Evolutionary conservation across 2,329 filamentous ascomycete species (phyloP).

Genomic region (Metarhizium guizhouense): DNA sequence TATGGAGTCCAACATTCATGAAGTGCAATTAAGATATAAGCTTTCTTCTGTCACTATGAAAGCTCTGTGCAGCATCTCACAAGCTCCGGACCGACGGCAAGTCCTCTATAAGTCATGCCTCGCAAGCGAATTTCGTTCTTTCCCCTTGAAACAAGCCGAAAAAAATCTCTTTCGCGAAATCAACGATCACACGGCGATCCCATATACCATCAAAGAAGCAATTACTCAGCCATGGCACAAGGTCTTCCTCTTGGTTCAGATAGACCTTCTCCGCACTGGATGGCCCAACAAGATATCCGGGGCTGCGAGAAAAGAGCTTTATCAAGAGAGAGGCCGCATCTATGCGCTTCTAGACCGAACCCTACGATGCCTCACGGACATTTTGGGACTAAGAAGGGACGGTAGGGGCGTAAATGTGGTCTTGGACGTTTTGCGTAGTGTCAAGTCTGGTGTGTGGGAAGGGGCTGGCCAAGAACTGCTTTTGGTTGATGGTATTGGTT

Average conservation of each 20-base stretch:
- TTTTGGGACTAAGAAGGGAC: constrained; percentile 40
- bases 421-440: constrained; percentile 68
- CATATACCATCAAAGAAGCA: constrained; percentile 24
- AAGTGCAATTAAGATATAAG: constrained; percentile 25
- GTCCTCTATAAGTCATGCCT: constrained; percentile 29
- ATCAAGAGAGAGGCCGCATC: constrained; percentile 21
- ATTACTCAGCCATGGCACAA: constrained; percentile 62
- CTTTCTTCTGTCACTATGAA: constrained; percentile 23
- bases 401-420: constrained; percentile 58
- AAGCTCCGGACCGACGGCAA: constrained; percentile 18
- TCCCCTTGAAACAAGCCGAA: constrained; percentile 26
- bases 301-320: constrained; percentile 22
- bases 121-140: constrained; percentile 28
- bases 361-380: constrained; percentile 28
- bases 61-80: constrained; percentile 16
- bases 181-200: constrained; percentile 29
- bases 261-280: constrained; percentile 55
- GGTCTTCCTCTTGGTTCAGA: constrained; percentile 65
- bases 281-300: constrained; percentile 41
- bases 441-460: constrained; percentile 74
- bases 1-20: constrained; percentile 9
- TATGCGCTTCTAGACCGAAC: constrained; percentile 23
- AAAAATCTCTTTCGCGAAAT: constrained; percentile 26
- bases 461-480: constrained; percentile 70
- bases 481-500: constrained; percentile 72